Percentiles rank a stretch among this genome's conserved stretches.
phyloP scores from a whole-genome alignment of 305 asterid genomes.

The Plantago lanceolata region DNA sequence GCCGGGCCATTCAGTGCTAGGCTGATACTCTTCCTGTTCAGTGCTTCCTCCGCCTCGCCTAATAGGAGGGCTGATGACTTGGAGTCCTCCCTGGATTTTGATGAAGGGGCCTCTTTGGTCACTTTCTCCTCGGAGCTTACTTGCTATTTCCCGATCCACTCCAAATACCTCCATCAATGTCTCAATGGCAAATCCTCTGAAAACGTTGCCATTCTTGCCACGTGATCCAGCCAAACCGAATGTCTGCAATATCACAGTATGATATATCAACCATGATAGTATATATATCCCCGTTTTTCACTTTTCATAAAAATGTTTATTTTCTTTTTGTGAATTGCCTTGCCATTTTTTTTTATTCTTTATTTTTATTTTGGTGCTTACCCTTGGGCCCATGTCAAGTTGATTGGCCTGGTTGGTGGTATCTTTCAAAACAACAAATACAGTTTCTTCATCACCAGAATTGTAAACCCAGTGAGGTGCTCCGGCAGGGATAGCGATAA shows the following conservation, averaged over 20 bases:
- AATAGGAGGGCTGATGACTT: slow-evolving; percentile 35
- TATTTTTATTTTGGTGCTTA: slow-evolving; percentile 4
- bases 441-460: slow-evolving; percentile 43
- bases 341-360: too few relatives aligned
- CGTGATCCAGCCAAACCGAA: slow-evolving; percentile 54
- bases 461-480: slow-evolving; percentile 64
- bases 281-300: too few relatives aligned
- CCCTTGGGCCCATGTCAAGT: slow-evolving; percentile 49
- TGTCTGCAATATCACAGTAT: slow-evolving; percentile 29
- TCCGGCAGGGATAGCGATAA: slow-evolving; percentile 49
- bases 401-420: slow-evolving; percentile 48
- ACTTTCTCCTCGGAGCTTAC: slow-evolving; percentile 34
- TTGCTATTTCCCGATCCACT: slow-evolving; percentile 48
- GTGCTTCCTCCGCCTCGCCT: slow-evolving; percentile 7
- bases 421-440: slow-evolving; percentile 40
- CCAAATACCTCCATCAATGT: slow-evolving; percentile 41
- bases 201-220: slow-evolving; percentile 29
- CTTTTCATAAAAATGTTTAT: neutral
- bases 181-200: slow-evolving; percentile 36
- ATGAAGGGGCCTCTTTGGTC: slow-evolving; percentile 58
- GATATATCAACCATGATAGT: neutral
- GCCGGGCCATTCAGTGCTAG: neutral
- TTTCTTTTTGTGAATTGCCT: neutral
- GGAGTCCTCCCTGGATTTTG: slow-evolving; percentile 32
- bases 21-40: slow-evolving; percentile 5